Evolutionary conservation across 2,329 filamentous ascomycete genomes (phyloP).

Genomic region (Cladobotryum protrusum): DNA sequence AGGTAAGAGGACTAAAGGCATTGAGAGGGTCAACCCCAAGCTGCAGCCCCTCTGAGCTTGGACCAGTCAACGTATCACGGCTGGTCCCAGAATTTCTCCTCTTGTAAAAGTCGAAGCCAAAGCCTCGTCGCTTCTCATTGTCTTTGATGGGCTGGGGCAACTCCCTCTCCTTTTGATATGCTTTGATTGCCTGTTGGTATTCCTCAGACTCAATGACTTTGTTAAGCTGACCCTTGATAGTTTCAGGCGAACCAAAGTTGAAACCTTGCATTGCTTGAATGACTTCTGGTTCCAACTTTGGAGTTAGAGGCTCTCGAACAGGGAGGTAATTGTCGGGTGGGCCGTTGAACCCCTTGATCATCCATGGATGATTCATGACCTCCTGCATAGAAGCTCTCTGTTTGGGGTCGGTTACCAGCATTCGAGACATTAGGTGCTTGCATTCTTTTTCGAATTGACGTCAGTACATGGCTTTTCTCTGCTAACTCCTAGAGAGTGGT

Average conservation of each 20-base stretch:
- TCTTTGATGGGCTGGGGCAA: constrained; percentile 51
- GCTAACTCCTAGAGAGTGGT: not conserved
- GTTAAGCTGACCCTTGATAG: constrained; percentile 73
- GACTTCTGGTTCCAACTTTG: constrained; percentile 77
- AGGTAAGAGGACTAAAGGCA: constrained; percentile 85
- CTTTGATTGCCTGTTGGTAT: constrained; percentile 77
- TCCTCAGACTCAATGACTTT: constrained; percentile 90
- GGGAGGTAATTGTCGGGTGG: constrained; percentile 88
- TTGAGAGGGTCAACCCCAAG: constrained; percentile 83
- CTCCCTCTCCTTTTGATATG: constrained; percentile 62
- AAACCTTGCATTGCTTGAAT: constrained; percentile 96
- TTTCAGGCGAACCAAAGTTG: constrained; percentile 85
- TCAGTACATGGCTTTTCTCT: not conserved
- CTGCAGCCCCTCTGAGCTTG: constrained; percentile 80
- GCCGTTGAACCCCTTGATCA: constrained; percentile 81
- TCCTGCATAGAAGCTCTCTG: constrained; percentile 82
- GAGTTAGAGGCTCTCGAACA: constrained; percentile 71
- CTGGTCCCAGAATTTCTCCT: constrained; percentile 83
- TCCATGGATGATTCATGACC: constrained; percentile 94
- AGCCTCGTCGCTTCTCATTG: constrained; percentile 77
- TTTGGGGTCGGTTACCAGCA: constrained; percentile 91
- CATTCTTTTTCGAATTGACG: constrained; percentile 68
- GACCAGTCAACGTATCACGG: constrained; percentile 74
- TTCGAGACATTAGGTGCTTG: constrained; percentile 83
- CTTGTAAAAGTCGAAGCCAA: constrained; percentile 95